Evolutionary conservation across 2,329 filamentous ascomycete species (phyloP), one percentile per base, ranked within the genome.

Genomic region (Bipolaris zeicola): DNA sequence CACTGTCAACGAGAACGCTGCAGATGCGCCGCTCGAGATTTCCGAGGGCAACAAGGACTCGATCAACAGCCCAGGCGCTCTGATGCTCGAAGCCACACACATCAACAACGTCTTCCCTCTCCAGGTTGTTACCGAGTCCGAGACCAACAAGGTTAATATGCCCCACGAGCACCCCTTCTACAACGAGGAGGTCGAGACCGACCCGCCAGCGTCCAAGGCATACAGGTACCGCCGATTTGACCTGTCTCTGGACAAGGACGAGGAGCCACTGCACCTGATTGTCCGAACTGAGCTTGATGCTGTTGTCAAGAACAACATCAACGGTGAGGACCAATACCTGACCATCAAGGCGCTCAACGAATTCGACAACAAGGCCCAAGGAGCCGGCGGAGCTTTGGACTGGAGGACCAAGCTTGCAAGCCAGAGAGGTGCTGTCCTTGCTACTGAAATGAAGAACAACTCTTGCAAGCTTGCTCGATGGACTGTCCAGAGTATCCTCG

Each of bases 401-500:
- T 99, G 95, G 95, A 87, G 95, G 76, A 89, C 88, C 67, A 99
- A 99, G 86, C 86, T 99, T 58, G 90, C 91, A 63, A 92, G 89
- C 69, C 93, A 97, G 82, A 90, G 95, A 72, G 95, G 95, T 87
- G 95, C 95, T 55, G 94, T 99, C 41, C 90, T 99, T 24, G 95
- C 95, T 18, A 99, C 95, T 11, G 95, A 99, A 83, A 99, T 99
- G 95, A 99, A 99, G 91, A 99, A 99, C 87, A 99, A 99, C 86
- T 92, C 88, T 75, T 96, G 92, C 89, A 99, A 99, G 84, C 88
- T 99, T 62, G 95, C 95, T 56, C 85, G 95, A 77, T 99, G 95
- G 95, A 96, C 95, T 31, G 92, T 94, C 41, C 95, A 99, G 83
- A 91, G 90, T 74, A 97, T 99, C 73, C 87, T 99, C 56, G 93